Percentiles rank a stretch among this genome's conserved stretches.
phyloP scores from a whole-genome alignment of 2,329 filamentous ascomycete genomes.

The Colletotrichum cereale region DNA sequence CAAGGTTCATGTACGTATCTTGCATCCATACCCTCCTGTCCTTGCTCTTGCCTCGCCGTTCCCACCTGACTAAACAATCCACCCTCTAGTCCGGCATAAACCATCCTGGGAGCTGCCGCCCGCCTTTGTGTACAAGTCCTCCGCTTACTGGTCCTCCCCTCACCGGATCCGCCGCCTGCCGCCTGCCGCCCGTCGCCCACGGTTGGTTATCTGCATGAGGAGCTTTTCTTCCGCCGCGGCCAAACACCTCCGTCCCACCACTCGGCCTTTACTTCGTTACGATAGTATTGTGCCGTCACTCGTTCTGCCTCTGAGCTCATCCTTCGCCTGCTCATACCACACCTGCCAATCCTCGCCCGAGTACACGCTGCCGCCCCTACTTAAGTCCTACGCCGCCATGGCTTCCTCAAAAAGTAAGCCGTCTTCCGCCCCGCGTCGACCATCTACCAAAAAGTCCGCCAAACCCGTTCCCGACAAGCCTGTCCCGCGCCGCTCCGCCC shows the following conservation, averaged over 20 bases:
- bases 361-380: neutral
- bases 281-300: slow-evolving; percentile 24
- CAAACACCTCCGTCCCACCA: slow-evolving; percentile 16
- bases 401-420: slow-evolving; percentile 54
- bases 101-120: neutral
- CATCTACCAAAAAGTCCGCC: slow-evolving; percentile 27
- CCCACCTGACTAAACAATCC: neutral
- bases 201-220: slow-evolving; percentile 35
- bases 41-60: neutral
- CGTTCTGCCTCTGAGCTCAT: slow-evolving; percentile 29
- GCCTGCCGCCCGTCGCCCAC: neutral
- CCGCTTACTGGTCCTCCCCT: slow-evolving; percentile 4
- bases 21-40: neutral
- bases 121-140: neutral
- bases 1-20: neutral
- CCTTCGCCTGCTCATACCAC: neutral
- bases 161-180: slow-evolving; percentile 3
- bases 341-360: neutral
- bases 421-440: slow-evolving; percentile 40
- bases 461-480: neutral
- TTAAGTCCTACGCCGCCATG: slow-evolving; percentile 18
- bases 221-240: slow-evolving; percentile 39
- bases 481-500: slow-evolving; percentile 34
- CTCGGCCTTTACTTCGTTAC: slow-evolving; percentile 2
- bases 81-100: slow-evolving; percentile 7